Base-by-base conservation (phyloP, 805 yeast genomes). In the Candida quercuum region DNA sequence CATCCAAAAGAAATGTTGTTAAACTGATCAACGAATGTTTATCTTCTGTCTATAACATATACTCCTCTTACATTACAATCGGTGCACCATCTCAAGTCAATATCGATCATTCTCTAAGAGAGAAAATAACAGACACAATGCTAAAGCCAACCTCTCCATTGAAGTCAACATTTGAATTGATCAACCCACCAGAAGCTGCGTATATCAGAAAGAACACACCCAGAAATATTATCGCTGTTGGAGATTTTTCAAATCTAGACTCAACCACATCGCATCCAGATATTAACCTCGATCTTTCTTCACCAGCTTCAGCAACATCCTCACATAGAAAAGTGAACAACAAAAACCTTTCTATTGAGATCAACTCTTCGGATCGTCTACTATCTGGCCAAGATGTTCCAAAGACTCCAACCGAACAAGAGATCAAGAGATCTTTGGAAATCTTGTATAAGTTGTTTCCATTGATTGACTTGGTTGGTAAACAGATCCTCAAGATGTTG, bases 71-170 rank as follows among this genome's bases (percentile, higher is more conserved):
- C 55, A 65, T 87, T 34, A 70, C 81, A 13, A 58, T 67, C 15
- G 83, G 82, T 14, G 74, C 95, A 0, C 82, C 89, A 0, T 76
- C 69, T 46, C 81, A 79, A 39, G 61, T 87, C 24, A 87, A 87
- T 48, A 76, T 87, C 34, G 81, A 81, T 43, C 78, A 74, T 49
- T 49, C 44, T 9, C 51, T 78, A 28, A 63, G 78, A 42, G 67
- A 63, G 26, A 53, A 64, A 27, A 70, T 78, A 18, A 59, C 71
- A 0, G 42, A 45, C 5, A 55, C 69, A 1, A 63, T 73, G 52
- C 38, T 66, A 6, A 61, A 63, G 40, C 63, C 72, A 2, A 45
- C 54, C 4, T 64, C 71, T 1, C 67, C 69, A 15, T 35, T 57
- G 28, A 45, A 28, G 32, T 36, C n/a, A n/a, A n/a, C n/a, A n/a